These are phyloP conservation scores for Pleurotus cornucopiae DNA, from an alignment of 768 basidiomycete genomes.

Conservation along the genomic window DNA sequence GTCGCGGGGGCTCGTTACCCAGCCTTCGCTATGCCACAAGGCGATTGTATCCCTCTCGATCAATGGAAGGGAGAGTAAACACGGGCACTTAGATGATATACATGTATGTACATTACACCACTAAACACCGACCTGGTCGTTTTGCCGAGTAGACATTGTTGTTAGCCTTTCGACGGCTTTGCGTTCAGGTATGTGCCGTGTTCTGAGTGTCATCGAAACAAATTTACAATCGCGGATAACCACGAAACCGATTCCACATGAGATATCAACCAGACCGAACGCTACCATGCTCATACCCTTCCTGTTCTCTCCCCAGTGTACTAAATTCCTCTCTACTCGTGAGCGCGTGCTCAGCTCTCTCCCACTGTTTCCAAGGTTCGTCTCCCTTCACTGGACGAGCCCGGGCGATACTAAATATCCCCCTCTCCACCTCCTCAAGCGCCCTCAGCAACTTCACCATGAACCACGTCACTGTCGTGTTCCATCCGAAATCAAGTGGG, in stretches of 20 bases:
- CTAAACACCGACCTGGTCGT: too few relatives aligned
- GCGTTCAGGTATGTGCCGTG: too few relatives aligned
- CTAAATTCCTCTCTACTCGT: background rate
- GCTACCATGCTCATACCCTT: background rate
- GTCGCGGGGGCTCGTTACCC: conserved; percentile 18
- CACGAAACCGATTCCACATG: too few relatives aligned
- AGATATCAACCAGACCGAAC: background rate
- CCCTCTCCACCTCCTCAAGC: conserved; percentile 32
- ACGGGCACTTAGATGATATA: too few relatives aligned
- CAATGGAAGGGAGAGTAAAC: conserved; percentile 15
- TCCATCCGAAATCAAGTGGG: conserved; percentile 20
- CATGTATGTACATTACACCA: too few relatives aligned
- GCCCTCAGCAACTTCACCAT: conserved; percentile 21
- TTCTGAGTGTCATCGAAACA: too few relatives aligned
- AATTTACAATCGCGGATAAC: too few relatives aligned
- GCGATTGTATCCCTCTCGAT: conserved; percentile 17
- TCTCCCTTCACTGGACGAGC: conserved; percentile 47
- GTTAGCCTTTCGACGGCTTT: too few relatives aligned
- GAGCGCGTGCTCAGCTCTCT: conserved; percentile 22
- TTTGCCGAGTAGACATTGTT: too few relatives aligned
- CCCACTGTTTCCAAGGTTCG: conserved; percentile 56
- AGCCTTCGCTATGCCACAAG: conserved; percentile 10
- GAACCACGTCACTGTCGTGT: conserved; percentile 10
- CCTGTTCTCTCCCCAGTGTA: background rate
- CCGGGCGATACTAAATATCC: conserved; percentile 28